Conservation (phyloP, 208 protist genomes). For the Trypanosoma cruzi region DNA sequence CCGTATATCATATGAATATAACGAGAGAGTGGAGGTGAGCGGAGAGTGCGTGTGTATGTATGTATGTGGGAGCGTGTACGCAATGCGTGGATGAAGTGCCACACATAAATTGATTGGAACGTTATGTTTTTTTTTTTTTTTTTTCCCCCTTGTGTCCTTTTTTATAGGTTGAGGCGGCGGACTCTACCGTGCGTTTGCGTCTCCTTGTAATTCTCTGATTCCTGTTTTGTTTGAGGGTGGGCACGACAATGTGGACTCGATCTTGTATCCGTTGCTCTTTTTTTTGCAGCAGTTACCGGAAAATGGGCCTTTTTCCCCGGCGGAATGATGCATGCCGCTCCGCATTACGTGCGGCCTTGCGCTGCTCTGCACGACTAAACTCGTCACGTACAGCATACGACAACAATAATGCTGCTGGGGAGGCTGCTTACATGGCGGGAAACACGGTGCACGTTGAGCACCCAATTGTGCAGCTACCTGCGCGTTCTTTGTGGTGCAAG, state of each 20-base stretch:
- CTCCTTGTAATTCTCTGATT: background rate
- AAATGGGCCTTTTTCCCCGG: background rate
- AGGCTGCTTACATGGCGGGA: constrained; percentile 22
- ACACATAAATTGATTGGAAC: too few species aligned
- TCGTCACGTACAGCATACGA: background rate
- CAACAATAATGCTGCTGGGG: background rate
- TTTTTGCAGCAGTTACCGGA: background rate
- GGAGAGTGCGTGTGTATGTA: too few species aligned
- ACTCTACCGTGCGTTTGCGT: too few species aligned
- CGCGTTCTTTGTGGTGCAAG: constrained; percentile 75
- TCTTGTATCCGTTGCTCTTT: background rate
- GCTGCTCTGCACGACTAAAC: constrained; percentile 1
- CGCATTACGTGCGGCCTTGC: too few species aligned
- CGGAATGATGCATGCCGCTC: background rate
- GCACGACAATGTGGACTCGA: background rate
- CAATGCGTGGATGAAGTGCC: too few species aligned
- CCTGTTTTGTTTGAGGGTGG: background rate
- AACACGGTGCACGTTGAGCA: constrained; percentile 40
- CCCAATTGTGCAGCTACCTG: constrained; percentile 86
- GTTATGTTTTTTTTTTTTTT: constrained; percentile 2
- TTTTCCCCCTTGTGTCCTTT: background rate
- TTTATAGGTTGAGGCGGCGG: background rate
- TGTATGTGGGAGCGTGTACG: too few species aligned
- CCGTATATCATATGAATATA: too few species aligned
- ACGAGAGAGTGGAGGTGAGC: too few species aligned